These are phyloP conservation scores for Neoboletus magnificus DNA, from an alignment of 768 basidiomycete species.

Conservation along the genomic window DNA sequence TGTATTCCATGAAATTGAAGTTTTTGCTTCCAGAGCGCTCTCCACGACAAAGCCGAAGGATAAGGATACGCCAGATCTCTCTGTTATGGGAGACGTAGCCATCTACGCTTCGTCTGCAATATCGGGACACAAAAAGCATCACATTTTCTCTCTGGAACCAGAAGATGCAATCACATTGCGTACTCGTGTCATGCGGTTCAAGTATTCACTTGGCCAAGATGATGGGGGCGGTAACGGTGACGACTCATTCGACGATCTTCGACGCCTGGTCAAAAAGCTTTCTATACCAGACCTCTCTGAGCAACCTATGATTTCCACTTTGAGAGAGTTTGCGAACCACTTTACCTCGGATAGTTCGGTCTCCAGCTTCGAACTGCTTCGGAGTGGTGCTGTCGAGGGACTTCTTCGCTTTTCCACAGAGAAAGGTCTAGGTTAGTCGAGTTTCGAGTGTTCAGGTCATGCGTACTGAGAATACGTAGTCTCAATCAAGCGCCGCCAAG, in stretches of 20 bases:
- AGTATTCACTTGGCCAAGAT: constrained; percentile 61
- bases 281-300: constrained; percentile 54
- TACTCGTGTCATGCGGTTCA: constrained; percentile 86
- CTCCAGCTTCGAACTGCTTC: constrained; percentile 92
- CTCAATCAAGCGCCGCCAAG: constrained; percentile 59
- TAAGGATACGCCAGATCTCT: constrained; percentile 33
- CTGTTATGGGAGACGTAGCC: constrained; percentile 36
- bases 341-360: constrained; percentile 78
- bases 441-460: background rate
- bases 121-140: constrained; percentile 66
- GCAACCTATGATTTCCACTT: constrained; percentile 54
- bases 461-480: constrained; percentile 43
- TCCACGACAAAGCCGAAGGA: constrained; percentile 52
- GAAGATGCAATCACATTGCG: constrained; percentile 91
- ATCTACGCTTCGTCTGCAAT: constrained; percentile 44
- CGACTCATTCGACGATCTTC: constrained; percentile 61
- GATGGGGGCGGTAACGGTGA: constrained; percentile 52
- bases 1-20: constrained; percentile 92
- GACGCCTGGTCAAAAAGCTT: constrained; percentile 63
- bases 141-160: constrained; percentile 69
- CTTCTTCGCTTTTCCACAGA: constrained; percentile 80
- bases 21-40: constrained; percentile 62
- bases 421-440: constrained; percentile 36
- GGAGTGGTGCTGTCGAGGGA: constrained; percentile 90
- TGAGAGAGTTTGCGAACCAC: constrained; percentile 74